These are phyloP conservation scores for Sclerotinia trifoliorum DNA, from an alignment of 2,329 filamentous ascomycete genomes.

Conservation along the genomic window DNA sequence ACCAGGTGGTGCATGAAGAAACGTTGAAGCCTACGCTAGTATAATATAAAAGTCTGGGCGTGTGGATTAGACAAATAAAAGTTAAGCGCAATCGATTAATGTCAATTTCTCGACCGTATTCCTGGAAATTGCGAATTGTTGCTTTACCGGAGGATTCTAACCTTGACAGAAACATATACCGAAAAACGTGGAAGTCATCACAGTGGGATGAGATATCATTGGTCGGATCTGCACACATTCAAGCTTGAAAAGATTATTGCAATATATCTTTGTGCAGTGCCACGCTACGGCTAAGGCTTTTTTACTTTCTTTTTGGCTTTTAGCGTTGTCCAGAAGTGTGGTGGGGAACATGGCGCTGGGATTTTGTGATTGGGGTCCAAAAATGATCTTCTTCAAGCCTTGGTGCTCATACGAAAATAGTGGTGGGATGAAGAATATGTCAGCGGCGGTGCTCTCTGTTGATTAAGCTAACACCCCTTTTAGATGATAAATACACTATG, in stretches of 20 bases:
- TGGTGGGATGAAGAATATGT: not conserved
- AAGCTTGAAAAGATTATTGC: not conserved
- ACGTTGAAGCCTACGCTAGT: conserved; percentile 3
- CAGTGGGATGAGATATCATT: not conserved
- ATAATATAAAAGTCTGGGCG: not conserved
- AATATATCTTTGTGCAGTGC: not conserved
- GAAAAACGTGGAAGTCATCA: not conserved
- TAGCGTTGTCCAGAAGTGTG: not conserved
- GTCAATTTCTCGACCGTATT: not conserved
- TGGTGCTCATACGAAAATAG: not conserved
- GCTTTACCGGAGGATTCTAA: conserved; percentile 5
- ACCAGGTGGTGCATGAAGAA: not conserved
- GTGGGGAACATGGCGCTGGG: not conserved
- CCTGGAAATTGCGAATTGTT: conserved; percentile 1
- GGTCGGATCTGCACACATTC: not conserved
- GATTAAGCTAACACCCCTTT: not conserved
- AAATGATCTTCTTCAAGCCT: not conserved
- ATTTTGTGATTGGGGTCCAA: not conserved
- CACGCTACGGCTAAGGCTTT: not conserved
- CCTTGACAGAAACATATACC: not conserved
- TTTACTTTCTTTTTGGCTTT: not conserved
- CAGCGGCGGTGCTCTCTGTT: not conserved
- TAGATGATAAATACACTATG: not conserved
- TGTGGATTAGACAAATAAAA: not conserved
- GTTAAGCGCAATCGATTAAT: not conserved